These are phyloP conservation scores for Planoprotostelium fungivorum DNA, from an alignment of 78 protist species.

Conservation along the genomic window DNA sequence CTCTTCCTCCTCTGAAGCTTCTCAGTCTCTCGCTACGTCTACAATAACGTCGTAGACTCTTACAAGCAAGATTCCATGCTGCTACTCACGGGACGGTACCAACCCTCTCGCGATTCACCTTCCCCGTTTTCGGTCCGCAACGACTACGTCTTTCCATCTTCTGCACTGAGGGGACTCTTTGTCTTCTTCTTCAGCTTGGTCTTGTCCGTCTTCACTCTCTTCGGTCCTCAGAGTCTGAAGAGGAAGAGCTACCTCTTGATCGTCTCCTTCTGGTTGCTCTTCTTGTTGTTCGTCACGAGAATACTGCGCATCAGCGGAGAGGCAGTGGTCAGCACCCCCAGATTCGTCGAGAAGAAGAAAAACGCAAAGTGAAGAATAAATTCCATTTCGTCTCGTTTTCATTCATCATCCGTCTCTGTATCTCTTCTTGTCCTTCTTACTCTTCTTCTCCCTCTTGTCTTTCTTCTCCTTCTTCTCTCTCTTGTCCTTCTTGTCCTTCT, in stretches of 20 bases:
- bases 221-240: background rate
- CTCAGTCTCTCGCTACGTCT: slow-evolving; percentile 22
- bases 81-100: slow-evolving; percentile 13
- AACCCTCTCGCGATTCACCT: background rate
- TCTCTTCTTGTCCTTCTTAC: too few species aligned
- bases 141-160: background rate
- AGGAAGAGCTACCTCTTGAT: background rate
- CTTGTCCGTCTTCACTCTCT: background rate
- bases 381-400: too few species aligned
- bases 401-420: too few species aligned
- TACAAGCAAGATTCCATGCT: slow-evolving; percentile 34
- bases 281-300: background rate
- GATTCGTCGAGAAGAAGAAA: background rate
- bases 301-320: background rate
- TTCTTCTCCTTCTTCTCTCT: background rate
- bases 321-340: background rate
- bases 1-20: background rate
- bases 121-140: background rate
- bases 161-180: background rate
- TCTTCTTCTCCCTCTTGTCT: background rate
- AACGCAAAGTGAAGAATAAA: too few species aligned
- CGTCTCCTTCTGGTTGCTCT: background rate
- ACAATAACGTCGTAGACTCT: slow-evolving; percentile 57
- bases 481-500: background rate
- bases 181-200: background rate